A percentile compares a stretch with the other conserved stretches of the same genome.
phyloP scores from a whole-genome alignment of 2,329 filamentous ascomycete genomes.

The Diaporthe sp. region DNA sequence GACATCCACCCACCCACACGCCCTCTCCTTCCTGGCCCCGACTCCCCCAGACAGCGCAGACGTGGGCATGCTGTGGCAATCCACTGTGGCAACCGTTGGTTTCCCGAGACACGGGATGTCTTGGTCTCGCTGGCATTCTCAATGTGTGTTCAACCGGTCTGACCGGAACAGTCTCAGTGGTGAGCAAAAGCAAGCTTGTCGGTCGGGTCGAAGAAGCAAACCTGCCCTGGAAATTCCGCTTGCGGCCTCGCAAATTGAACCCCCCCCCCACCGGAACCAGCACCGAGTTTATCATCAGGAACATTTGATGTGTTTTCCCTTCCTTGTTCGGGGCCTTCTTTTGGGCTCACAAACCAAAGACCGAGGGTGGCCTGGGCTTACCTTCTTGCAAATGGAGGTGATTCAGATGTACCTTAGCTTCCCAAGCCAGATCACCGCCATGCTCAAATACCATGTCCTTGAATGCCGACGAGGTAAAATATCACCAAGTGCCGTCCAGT shows the following conservation, averaged over 20 bases:
- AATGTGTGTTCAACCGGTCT: not conserved
- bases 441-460: no score
- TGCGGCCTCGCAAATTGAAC: not conserved
- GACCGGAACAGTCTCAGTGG: not conserved
- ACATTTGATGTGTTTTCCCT: no score
- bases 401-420: no score
- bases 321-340: not conserved
- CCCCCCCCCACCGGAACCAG: not conserved
- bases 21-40: not conserved
- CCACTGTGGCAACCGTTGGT: not conserved
- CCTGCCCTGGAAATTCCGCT: not conserved
- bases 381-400: not conserved
- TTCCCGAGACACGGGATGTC: not conserved
- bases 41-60: no score
- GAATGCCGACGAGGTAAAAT: not conserved
- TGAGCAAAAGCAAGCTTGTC: not conserved
- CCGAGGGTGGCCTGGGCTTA: not conserved
- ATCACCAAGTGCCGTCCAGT: not conserved
- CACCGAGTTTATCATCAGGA: not conserved
- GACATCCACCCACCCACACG: no score
- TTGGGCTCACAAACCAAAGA: not conserved
- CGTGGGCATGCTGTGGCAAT: no score
- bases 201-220: not conserved
- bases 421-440: no score
- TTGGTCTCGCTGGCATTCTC: not conserved